These are phyloP conservation scores for Trichosporon inkin DNA, from an alignment of 1,284 basidiomycete genomes.

Conservation along the genomic window DNA sequence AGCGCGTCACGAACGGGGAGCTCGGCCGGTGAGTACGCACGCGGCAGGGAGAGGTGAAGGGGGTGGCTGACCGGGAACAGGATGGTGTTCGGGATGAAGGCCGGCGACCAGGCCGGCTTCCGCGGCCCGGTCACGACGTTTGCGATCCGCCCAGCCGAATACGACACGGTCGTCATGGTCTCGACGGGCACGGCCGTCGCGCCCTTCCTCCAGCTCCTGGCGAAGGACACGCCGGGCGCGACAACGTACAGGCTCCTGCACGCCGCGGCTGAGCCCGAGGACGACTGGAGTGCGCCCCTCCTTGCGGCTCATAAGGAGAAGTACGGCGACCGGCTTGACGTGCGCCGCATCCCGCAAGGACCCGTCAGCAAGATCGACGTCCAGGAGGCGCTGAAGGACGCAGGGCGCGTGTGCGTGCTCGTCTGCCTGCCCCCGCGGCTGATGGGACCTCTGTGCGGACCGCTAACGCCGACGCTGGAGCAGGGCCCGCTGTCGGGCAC, in stretches of 20 bases:
- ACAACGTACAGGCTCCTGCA: conserved; percentile 34
- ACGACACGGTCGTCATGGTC: conserved; percentile 47
- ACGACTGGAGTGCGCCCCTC: conserved; percentile 19
- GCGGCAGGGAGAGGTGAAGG: neutral
- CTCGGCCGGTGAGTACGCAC: conserved; percentile 43
- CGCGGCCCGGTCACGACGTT: conserved; percentile 47
- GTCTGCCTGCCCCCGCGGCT: conserved; percentile 39
- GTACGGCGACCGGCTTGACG: conserved; percentile 22
- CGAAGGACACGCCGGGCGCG: conserved; percentile 26
- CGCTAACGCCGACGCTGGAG: conserved; percentile 34
- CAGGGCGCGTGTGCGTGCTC: conserved; percentile 32
- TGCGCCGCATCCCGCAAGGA: conserved; percentile 22
- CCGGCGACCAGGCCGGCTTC: conserved; percentile 38
- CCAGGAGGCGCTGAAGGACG: conserved; percentile 2
- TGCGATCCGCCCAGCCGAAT: conserved; percentile 31
- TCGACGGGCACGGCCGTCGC: conserved; percentile 49
- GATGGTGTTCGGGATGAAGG: conserved; percentile 37
- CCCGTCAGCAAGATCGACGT: conserved; percentile 11
- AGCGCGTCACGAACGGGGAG: conserved; percentile 47
- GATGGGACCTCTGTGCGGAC: conserved; percentile 42
- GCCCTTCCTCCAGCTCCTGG: conserved; percentile 49
- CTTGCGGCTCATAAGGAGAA: conserved; percentile 25
- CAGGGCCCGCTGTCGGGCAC: conserved; percentile 42
- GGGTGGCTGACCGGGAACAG: conserved; percentile 20
- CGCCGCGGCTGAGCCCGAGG: conserved; percentile 18